Conservation (phyloP, 768 basidiomycete genomes). For the Pulveroboletus sp. region DNA sequence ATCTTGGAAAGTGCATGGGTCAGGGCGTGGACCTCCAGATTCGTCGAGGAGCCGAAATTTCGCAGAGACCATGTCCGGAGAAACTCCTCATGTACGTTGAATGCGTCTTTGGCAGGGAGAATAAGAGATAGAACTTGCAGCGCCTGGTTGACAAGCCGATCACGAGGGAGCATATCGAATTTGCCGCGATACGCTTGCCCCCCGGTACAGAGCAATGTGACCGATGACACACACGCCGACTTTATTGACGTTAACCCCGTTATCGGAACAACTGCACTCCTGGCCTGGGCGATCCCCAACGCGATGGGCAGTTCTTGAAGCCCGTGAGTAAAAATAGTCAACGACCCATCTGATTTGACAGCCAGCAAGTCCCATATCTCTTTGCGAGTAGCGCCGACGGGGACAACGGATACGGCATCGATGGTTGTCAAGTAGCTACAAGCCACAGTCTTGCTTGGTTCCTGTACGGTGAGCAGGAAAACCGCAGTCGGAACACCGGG, state of each 20-base stretch:
- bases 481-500: constrained; percentile 44
- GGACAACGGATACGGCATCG: constrained; percentile 47
- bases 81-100: constrained; percentile 51
- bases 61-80: constrained; percentile 51
- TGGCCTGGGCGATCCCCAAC: constrained; percentile 19
- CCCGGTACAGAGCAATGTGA: constrained; percentile 51
- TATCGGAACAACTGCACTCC: constrained; percentile 8
- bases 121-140: constrained; percentile 60
- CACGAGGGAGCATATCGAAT: constrained; percentile 53
- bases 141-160: constrained; percentile 52
- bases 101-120: constrained; percentile 53
- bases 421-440: constrained; percentile 36
- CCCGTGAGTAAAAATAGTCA: constrained; percentile 63
- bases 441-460: constrained; percentile 37
- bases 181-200: constrained; percentile 42
- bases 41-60: constrained; percentile 39
- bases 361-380: constrained; percentile 66
- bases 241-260: constrained; percentile 41
- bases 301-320: constrained; percentile 38
- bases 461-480: constrained; percentile 43
- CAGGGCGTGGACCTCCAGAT: constrained; percentile 56
- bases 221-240: constrained; percentile 46
- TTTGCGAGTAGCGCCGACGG: constrained; percentile 60
- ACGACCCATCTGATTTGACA: constrained; percentile 48
- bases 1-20: constrained; percentile 44